Conservation (phyloP, 176 grass and related monocot species). For the Ananas comosus region DNA sequence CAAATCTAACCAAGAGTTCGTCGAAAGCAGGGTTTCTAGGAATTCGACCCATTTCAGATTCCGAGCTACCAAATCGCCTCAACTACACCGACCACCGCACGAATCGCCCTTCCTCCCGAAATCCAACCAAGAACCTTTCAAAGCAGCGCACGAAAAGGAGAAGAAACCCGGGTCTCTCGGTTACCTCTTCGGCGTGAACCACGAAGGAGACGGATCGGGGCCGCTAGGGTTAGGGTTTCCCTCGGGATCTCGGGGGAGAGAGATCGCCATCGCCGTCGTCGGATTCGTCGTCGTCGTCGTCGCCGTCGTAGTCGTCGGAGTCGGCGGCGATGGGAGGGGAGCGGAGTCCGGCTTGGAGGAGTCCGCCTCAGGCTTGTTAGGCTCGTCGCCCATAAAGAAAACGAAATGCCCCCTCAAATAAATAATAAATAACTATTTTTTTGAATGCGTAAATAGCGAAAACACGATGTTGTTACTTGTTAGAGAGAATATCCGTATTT, state of each 20-base stretch:
- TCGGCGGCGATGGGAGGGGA: background rate
- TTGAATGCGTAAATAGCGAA: conserved; percentile 9
- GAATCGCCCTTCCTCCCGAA: background rate
- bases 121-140: background rate
- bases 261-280: conserved; percentile 27
- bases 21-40: background rate
- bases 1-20: background rate
- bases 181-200: conserved; percentile 47
- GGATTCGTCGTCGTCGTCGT: background rate
- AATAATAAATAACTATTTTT: background rate
- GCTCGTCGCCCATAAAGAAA: conserved; percentile 28
- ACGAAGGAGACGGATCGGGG: conserved; percentile 27
- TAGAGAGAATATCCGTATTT: background rate
- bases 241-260: conserved; percentile 17
- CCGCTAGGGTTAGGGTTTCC: conserved; percentile 8
- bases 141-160: background rate
- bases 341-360: conserved; percentile 15
- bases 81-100: background rate
- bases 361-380: conserved; percentile 4
- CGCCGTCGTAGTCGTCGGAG: background rate
- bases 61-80: background rate
- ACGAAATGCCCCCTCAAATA: too few relatives aligned
- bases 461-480: background rate
- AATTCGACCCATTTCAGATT: background rate
- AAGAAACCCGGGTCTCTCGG: background rate